Percentiles rank a stretch among this genome's conserved stretches.
phyloP scores from a whole-genome alignment of 345 rosid species.

The Lepidium africanum region DNA sequence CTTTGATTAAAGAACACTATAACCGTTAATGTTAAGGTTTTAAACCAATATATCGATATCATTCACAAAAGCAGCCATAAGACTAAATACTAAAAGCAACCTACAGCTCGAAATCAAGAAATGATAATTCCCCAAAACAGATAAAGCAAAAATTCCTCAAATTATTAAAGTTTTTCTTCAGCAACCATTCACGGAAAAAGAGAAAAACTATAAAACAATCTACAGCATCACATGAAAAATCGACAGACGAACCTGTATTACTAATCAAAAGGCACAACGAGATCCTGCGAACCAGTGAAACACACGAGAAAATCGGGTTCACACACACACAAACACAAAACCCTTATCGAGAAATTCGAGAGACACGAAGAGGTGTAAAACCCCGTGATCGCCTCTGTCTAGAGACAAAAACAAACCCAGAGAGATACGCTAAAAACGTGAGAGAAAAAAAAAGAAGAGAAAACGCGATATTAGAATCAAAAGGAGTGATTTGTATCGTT shows the following conservation, averaged over 20 bases:
- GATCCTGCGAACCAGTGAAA: slow-evolving; percentile 15
- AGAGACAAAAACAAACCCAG: slow-evolving; percentile 3
- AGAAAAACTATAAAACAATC: neutral
- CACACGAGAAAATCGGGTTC: slow-evolving; percentile 22
- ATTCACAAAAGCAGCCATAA: neutral
- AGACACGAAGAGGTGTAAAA: neutral
- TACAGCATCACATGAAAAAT: neutral
- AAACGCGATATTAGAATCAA: neutral
- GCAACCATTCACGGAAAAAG: too few relatives aligned
- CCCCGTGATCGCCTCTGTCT: slow-evolving; percentile 23
- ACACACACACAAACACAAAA: neutral
- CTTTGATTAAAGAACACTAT: neutral
- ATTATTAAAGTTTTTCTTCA: neutral
- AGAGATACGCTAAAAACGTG: slow-evolving; percentile 1
- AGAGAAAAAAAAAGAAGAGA: neutral
- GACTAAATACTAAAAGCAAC: neutral
- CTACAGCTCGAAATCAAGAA: neutral
- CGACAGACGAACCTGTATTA: slow-evolving; percentile 27
- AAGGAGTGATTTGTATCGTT: neutral
- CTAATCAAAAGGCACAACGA: slow-evolving; percentile 1
- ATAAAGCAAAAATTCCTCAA: neutral
- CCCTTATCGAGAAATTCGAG: neutral
- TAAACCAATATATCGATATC: neutral
- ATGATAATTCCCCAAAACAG: neutral
- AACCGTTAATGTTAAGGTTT: neutral